phyloP scores from a whole-genome alignment of 257 asterid genomes.

The Penstemon eatonii region DNA sequence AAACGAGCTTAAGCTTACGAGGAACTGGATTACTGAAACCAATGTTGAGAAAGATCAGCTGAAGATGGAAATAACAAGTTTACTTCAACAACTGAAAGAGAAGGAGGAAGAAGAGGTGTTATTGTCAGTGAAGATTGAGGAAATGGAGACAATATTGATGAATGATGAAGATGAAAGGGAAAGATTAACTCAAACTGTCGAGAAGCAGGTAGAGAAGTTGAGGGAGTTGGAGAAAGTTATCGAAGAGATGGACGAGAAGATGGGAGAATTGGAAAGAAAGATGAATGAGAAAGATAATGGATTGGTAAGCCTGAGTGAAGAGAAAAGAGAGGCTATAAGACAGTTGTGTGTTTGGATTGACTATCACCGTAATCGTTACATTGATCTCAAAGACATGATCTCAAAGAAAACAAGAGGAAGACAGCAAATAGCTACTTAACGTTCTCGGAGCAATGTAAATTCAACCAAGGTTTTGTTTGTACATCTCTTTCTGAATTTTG shows the following conservation, averaged over 20 bases:
- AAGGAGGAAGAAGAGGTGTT: conserved; percentile 35
- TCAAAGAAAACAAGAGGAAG: conserved; percentile 44
- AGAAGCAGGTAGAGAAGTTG: conserved; percentile 44
- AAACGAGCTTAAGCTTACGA: conserved; percentile 59
- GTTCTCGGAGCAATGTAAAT: conserved; percentile 1
- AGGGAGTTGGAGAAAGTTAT: conserved; percentile 41
- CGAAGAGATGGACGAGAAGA: conserved; percentile 44
- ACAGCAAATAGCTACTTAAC: conserved; percentile 48
- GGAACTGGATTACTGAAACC: conserved; percentile 54
- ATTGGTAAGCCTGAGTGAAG: conserved; percentile 59
- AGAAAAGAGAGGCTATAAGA: conserved; percentile 71
- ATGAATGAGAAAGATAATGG: conserved; percentile 60
- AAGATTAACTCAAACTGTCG: conserved; percentile 34
- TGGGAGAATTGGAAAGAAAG: conserved; percentile 46
- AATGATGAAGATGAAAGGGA: conserved; percentile 45
- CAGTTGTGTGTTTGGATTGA: conserved; percentile 77
- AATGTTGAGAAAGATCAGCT: conserved; percentile 50
- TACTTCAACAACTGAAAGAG: conserved; percentile 43
- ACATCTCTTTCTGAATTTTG: conserved; percentile 21
- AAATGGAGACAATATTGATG: conserved; percentile 37
- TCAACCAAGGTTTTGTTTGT: conserved; percentile 2
- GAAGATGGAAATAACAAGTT: conserved; percentile 41
- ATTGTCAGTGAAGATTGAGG: conserved; percentile 38
- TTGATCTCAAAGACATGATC: conserved; percentile 53
- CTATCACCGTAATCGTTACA: conserved; percentile 57